Conservation (phyloP, 2,329 filamentous ascomycete genomes). For the Trichoderma koningiopsis region DNA sequence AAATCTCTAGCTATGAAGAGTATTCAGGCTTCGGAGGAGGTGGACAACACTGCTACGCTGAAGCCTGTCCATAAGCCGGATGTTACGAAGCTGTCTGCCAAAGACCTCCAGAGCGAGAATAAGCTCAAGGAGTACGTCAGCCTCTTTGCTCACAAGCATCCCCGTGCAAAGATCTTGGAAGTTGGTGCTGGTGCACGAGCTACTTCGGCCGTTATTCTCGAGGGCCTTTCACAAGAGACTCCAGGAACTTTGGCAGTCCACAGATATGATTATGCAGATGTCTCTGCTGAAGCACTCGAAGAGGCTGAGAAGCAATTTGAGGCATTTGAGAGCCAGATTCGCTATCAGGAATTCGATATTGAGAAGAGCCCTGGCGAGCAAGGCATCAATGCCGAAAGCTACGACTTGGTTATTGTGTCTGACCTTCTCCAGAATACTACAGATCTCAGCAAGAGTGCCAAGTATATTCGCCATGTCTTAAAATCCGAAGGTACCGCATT, state of each 20-base stretch:
- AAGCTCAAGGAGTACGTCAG: background rate
- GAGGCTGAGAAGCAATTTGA: background rate
- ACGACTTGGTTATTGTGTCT: conserved; percentile 45
- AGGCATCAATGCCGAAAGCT: conserved; percentile 35
- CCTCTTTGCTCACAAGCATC: background rate
- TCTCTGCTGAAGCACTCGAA: background rate
- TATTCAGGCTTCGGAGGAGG: background rate
- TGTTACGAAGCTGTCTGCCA: background rate
- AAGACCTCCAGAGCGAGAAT: background rate
- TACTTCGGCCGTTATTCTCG: background rate
- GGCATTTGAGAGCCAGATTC: background rate
- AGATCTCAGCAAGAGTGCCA: background rate
- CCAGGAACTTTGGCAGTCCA: background rate
- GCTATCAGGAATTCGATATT: conserved; percentile 31
- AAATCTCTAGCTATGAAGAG: background rate
- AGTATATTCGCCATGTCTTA: background rate
- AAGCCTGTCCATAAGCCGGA: background rate
- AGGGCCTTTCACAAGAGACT: background rate
- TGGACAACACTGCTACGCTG: background rate
- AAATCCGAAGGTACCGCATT: background rate
- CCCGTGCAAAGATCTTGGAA: background rate
- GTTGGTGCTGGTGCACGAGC: background rate
- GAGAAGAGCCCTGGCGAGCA: conserved; percentile 35
- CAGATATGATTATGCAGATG: background rate
- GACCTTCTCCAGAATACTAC: conserved; percentile 30